Evolutionary conservation across 2,329 filamentous ascomycete genomes (phyloP), one percentile per base, ranked within the genome.

Genomic region (Aureobasidium subglaciale): DNA sequence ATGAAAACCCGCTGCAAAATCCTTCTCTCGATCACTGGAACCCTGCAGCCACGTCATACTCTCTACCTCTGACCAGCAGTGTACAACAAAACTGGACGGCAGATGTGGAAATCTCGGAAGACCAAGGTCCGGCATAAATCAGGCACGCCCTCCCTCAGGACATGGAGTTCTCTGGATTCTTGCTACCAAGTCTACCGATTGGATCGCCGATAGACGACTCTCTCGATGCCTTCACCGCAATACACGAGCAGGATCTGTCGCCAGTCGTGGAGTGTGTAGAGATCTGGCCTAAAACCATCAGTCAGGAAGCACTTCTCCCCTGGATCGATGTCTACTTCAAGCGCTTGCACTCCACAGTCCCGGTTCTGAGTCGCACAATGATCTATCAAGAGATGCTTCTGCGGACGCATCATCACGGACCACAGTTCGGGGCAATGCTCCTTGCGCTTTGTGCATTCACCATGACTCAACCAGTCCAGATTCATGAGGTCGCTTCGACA

Each of bases 281-380:
- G 25, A 61, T 68, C 34, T 74, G 72, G 72, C 72, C 71, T 2
- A 43, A 64, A 1, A 68, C 63, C 5, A 72, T 74, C 54, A 67
- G 65, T 38, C 72, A 75, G 56, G 67, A 67, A 1, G 73, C 70
- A 20, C 67, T 75, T 22, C 55, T 66, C 11, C 63, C 63, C 1
- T 66, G 64, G 64, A 67, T 75, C 16, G 71, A 74, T 40, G 71
- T 74, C 3, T 74, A 73, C 56, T 75, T 75, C 57, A 72, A 74
- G 49, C 70, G 72, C 16, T 58, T 75, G 35, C 71, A 75, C 56
- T 70, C 71, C 4, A 75, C 72, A 0, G 62, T 74, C 30, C 73
- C 73, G 2, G 67, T 75, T 2, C 56, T 75, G 4, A 72, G 69
- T 59, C 65, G 71, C 2, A 70, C 70, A 0, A 67, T 67, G 9